Percentiles rank a stretch among this genome's conserved stretches.
Conservation (phyloP, 805 yeast species). For the Cyberlindnera maritima region DNA sequence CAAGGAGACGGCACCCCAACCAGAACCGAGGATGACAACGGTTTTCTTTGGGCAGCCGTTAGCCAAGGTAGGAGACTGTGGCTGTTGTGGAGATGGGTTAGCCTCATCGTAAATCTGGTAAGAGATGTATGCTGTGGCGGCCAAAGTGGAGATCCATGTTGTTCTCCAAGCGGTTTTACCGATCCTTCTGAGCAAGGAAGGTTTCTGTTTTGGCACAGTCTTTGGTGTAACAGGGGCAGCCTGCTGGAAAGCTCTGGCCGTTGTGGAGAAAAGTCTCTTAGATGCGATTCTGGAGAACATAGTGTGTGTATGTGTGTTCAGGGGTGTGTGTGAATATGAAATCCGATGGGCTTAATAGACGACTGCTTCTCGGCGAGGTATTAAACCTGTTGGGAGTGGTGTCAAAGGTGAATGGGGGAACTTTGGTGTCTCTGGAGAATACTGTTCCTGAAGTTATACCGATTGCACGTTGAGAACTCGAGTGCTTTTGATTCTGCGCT, state of each 20-base stretch:
- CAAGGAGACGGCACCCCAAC: conserved; percentile 92
- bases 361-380: too few relatives aligned
- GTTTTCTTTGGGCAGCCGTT: conserved; percentile 43
- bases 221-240: conserved; percentile 11
- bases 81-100: conserved; percentile 56
- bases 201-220: conserved; percentile 12
- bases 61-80: conserved; percentile 54
- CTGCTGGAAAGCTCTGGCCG: conserved; percentile 15
- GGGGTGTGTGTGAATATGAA: too few relatives aligned
- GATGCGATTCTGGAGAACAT: conserved; percentile 17
- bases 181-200: conserved; percentile 24
- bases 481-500: too few relatives aligned
- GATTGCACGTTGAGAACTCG: too few relatives aligned
- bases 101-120: conserved; percentile 64
- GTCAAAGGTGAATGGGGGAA: too few relatives aligned
- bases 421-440: too few relatives aligned
- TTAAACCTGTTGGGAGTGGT: too few relatives aligned
- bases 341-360: too few relatives aligned
- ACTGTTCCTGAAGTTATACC: too few relatives aligned
- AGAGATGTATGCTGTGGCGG: conserved; percentile 55
- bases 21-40: conserved; percentile 76
- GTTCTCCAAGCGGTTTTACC: conserved; percentile 40
- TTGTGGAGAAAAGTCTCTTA: conserved; percentile 19
- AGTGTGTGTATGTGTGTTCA: too few relatives aligned
- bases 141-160: conserved; percentile 47